Evolutionary conservation across 1,139 yeast species (phyloP).

Genomic region (Hyphopichia khmerensis): DNA sequence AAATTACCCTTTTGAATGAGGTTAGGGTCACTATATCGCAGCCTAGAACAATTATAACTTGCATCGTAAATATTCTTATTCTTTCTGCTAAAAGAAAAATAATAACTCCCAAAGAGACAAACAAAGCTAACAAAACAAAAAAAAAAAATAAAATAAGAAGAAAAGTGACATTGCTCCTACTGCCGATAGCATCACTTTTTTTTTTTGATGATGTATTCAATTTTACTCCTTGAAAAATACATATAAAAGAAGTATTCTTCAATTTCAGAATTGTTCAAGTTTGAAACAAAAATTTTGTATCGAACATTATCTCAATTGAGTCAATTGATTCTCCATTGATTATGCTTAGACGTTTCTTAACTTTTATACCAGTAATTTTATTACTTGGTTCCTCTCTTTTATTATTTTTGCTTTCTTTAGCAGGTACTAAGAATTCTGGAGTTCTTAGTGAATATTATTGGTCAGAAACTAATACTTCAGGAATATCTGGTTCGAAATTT

Average conservation of each 20-base stretch:
- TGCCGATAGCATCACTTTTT: neutral
- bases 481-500: slow-evolving; percentile 47
- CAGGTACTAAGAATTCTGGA: slow-evolving; percentile 56
- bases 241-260: no score
- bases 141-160: neutral
- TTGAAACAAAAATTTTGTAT: no score
- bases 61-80: no score
- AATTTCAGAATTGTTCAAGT: no score
- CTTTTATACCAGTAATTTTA: slow-evolving; percentile 28
- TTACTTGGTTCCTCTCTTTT: slow-evolving; percentile 48
- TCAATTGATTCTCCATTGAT: neutral
- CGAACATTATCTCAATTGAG: neutral
- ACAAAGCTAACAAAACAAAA: no score
- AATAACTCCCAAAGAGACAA: no score
- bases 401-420: slow-evolving; percentile 59
- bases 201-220: neutral
- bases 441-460: slow-evolving; percentile 60
- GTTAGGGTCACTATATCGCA: no score
- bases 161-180: neutral
- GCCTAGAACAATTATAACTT: no score
- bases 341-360: slow-evolving; percentile 15
- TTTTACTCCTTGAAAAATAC: no score
- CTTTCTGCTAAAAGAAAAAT: no score
- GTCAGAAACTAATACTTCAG: slow-evolving; percentile 67
- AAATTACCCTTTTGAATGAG: no score